Evolutionary conservation across 306 rosid genomes (phyloP).

Genomic region (Cicer cuneatum): DNA sequence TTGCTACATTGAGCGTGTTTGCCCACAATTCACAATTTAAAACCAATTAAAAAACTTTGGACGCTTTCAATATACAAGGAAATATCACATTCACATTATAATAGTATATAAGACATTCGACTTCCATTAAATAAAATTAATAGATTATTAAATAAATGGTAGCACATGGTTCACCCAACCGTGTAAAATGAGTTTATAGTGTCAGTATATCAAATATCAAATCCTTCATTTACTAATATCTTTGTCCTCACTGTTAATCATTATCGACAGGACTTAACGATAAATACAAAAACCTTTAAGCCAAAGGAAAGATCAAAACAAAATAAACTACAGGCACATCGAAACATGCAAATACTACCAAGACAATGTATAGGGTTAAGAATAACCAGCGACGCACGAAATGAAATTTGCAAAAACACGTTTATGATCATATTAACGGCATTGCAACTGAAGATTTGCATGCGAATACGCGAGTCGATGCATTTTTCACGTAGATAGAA

Average conservation of each 20-base stretch:
- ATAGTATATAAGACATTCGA: background rate
- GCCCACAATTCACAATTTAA: no score
- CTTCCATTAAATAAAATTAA: background rate
- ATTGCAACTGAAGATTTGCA: slow-evolving; percentile 38
- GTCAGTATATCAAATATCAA: slow-evolving; percentile 15
- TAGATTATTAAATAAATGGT: background rate
- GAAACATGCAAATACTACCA: slow-evolving; percentile 19
- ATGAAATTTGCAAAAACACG: background rate
- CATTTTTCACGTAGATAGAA: background rate
- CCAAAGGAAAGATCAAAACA: slow-evolving; percentile 21
- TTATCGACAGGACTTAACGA: background rate
- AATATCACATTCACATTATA: background rate
- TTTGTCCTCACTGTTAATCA: background rate
- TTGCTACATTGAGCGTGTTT: no score
- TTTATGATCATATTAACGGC: slow-evolving; percentile 33
- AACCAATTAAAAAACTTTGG: background rate
- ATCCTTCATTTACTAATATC: background rate
- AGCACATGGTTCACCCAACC: background rate
- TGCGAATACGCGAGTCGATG: background rate
- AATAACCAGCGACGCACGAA: background rate
- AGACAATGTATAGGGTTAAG: background rate
- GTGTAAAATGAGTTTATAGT: background rate
- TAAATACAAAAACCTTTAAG: slow-evolving; percentile 13
- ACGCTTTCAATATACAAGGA: background rate
- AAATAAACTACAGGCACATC: background rate